Base-by-base conservation (phyloP, 164 flowering plant species). In the Magnolia officinalis region DNA sequence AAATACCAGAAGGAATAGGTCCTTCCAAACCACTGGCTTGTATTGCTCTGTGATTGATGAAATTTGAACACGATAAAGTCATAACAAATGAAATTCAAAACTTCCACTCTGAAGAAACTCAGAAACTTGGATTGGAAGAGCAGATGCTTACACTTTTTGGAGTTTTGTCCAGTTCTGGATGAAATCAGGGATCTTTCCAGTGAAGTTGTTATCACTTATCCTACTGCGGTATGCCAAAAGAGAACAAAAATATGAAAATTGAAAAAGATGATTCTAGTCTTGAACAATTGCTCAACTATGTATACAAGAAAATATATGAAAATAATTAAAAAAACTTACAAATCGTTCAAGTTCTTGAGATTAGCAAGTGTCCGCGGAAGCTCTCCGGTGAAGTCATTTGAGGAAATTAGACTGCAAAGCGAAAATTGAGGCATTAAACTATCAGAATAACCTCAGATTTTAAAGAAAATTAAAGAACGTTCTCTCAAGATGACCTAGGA, bases 11-110 rank as follows among this genome's bases (percentile, higher is more conserved):
- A 23, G 97, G 97, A 80, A 91, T 89, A 2, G 95, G 95, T 2
- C 95, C 93, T 72, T 73, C 77, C 24, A 91, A 71, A 71, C 95
- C 95, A 82, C 89, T 91, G 26, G 87, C 92, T 51, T 84, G 83
- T 83, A 92, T 84, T 76, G 85, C 89, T 82, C 97, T 92, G 75
- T 59, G 18, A 74, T 61, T n/a, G 31, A 52, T 26, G n/a, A 67
- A 26, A 13, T 67, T 14, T 26, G 50, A 29, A 67, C 21, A 67
- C 6, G 29, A 24, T 67, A 24, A 50, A 16, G 52, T 20, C 23
- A 72, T 4, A 20, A 23, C 4, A 31, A 66, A 6, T 20, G 21
- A 20, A n/a, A 8, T 13, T 2, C 13, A 31, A 31, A 61, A 59
- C 58, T 5, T 16, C 45, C 10, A 10, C 50, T 63, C 63, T n/a